These are phyloP conservation scores for Nicotiana benthamiana DNA, from an alignment of 257 asterid genomes.

Conservation along the genomic window DNA sequence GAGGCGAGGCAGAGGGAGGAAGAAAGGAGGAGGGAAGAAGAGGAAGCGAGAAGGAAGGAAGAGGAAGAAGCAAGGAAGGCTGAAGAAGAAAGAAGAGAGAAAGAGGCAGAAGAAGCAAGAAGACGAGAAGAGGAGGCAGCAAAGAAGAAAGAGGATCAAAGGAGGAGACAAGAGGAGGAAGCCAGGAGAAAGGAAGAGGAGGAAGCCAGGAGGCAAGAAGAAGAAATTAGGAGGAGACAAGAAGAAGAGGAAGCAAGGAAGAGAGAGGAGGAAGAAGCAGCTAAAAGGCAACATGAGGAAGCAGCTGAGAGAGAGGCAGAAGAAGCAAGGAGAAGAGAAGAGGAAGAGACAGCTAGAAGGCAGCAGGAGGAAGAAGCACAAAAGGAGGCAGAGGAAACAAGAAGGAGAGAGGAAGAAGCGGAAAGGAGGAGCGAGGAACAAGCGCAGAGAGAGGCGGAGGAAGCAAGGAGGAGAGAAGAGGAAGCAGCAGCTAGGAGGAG, in stretches of 20 bases:
- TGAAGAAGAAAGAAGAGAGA: not conserved
- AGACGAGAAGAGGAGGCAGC: slow-evolving; percentile 4
- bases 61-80: not conserved
- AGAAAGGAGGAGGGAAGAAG: slow-evolving; percentile 13
- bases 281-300: not conserved
- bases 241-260: slow-evolving; percentile 5
- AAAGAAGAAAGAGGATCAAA: not conserved
- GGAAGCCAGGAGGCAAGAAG: not conserved
- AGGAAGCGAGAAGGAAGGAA: slow-evolving; percentile 11
- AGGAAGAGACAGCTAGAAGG: not conserved
- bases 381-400: not conserved
- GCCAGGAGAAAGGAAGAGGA: not conserved
- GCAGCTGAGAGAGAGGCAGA: not conserved
- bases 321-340: slow-evolving; percentile 10
- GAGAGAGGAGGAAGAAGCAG: not conserved
- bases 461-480: not conserved
- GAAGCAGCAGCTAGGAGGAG: not conserved
- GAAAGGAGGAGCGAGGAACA: not conserved
- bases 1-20: slow-evolving; percentile 23
- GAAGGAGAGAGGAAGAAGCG: not conserved
- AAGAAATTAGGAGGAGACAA: not conserved
- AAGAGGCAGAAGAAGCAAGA: not conserved
- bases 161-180: slow-evolving; percentile 9
- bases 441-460: not conserved
- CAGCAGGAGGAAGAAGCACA: not conserved